These are phyloP conservation scores for Candida pseudofarinosa DNA, from an alignment of 805 yeast species.

Conservation along the genomic window DNA sequence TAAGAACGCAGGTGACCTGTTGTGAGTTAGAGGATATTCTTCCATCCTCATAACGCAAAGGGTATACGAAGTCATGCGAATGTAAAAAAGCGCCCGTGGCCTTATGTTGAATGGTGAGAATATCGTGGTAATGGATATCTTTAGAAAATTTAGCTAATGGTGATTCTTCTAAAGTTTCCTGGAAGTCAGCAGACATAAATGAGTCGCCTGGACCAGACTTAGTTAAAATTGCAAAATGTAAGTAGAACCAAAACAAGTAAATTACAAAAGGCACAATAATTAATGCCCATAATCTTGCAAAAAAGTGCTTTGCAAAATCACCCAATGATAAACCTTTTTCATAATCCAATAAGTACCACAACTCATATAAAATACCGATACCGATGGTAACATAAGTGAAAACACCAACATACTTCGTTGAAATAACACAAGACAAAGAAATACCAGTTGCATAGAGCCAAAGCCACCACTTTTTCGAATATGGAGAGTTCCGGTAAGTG, in stretches of 20 bases:
- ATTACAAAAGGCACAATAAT: constrained; percentile 77
- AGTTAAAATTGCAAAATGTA: constrained; percentile 77
- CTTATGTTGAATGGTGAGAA: constrained; percentile 73
- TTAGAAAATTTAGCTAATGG: constrained; percentile 67
- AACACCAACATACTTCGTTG: constrained; percentile 94
- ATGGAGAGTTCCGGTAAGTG: constrained; percentile 61
- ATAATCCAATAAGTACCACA: constrained; percentile 83
- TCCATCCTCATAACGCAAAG: constrained; percentile 93
- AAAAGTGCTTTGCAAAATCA: constrained; percentile 62
- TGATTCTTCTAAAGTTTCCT: constrained; percentile 85
- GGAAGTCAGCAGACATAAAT: constrained; percentile 94
- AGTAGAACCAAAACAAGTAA: constrained; percentile 85
- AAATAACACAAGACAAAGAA: constrained; percentile 83
- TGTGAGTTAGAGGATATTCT: constrained; percentile 92
- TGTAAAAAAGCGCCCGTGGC: constrained; percentile 77
- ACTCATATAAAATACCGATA: constrained; percentile 73
- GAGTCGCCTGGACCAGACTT: constrained; percentile 95
- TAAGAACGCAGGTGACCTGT: constrained; percentile 74
- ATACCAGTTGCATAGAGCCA: constrained; percentile 87
- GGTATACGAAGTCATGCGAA: constrained; percentile 74
- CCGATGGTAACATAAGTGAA: constrained; percentile 90
- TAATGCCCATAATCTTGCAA: constrained; percentile 66
- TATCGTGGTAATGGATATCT: constrained; percentile 71
- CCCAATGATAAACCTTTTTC: constrained; percentile 58
- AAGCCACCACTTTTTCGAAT: constrained; percentile 71